phyloP scores from a whole-genome alignment of 768 basidiomycete genomes.

The Pleurotus tuoliensis region DNA sequence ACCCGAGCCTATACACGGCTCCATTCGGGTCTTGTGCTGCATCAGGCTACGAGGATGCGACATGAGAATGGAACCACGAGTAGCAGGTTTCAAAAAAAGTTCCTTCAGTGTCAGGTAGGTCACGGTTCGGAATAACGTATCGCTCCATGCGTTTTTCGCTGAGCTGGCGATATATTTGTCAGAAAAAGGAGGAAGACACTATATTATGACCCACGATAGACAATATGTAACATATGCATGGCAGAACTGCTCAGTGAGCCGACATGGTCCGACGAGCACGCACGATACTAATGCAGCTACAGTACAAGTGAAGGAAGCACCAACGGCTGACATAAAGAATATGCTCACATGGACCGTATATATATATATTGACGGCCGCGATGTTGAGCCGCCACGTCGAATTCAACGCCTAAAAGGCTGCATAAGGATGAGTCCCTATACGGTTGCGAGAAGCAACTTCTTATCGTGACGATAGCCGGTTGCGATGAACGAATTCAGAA shows the following conservation, averaged over 20 bases:
- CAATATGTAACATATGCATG: neutral
- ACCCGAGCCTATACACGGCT: neutral
- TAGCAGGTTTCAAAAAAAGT: neutral
- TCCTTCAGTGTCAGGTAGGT: neutral
- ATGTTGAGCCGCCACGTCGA: slow-evolving; percentile 3
- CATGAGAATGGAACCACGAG: neutral
- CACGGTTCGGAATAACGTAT: neutral
- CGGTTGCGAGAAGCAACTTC: neutral
- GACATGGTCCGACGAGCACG: neutral
- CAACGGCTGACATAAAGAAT: neutral
- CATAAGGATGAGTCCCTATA: neutral
- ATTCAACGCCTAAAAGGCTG: neutral
- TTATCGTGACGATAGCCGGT: neutral
- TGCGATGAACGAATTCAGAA: neutral
- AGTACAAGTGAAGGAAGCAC: neutral
- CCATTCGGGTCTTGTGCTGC: neutral
- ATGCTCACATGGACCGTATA: neutral
- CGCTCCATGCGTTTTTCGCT: neutral
- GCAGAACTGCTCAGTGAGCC: neutral
- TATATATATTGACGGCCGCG: neutral
- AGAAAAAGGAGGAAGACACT: neutral
- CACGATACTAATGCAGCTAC: neutral
- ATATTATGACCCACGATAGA: neutral
- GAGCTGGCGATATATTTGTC: slow-evolving; percentile 4
- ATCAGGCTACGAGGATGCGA: neutral